Base-by-base conservation (phyloP, 306 rosid species). In the Cicer judaicum region DNA sequence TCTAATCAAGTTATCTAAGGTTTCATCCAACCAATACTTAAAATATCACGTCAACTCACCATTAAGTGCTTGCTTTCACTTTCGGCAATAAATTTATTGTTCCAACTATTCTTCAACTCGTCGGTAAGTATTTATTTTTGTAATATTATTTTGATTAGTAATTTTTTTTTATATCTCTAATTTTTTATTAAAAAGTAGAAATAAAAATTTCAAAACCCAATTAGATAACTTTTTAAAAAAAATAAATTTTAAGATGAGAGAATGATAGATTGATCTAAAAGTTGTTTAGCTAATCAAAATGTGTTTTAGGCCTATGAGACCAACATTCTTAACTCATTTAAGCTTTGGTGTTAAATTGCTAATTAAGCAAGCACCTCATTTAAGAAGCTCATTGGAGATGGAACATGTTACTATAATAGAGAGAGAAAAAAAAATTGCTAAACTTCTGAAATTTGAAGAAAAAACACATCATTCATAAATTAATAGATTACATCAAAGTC, bases 401-500 rank as follows among this genome's bases (percentile, higher is more conserved):
- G 14, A 48, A 48, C 53, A 48, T 48, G 13, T 12, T 48, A 12
- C 7, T 5, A 39, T 64, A 56, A 61, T 48, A 40, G 65, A 50
- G 7, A 40, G 70, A 50, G 7, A 2, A 24, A 24, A 24, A 24
- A 24, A 2, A 74, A 84, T 85, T 59, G 57, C 63, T 77, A 80
- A 68, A 78, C 80, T 77, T 64, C 82, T 79, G 79, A 55, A 74
- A 65, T 78, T 50, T 70, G 67, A 73, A 72, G 70, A 64, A 76
- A 79, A 79, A 72, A 66, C 78, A 84, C 74, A 89, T 75, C 46
- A 63, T 16, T 11, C 41, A 70, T 65, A 42, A 43, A 65, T 70
- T 50, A 81, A 77, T 73, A 76, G 55, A 60, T 52, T 74, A 82
- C 55, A 75, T 10, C 12, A 40, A 53, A 79, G 87, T 76, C 84